These are phyloP conservation scores for Leccinum subfulvum DNA, from an alignment of 1,284 basidiomycete species.

Conservation along the genomic window DNA sequence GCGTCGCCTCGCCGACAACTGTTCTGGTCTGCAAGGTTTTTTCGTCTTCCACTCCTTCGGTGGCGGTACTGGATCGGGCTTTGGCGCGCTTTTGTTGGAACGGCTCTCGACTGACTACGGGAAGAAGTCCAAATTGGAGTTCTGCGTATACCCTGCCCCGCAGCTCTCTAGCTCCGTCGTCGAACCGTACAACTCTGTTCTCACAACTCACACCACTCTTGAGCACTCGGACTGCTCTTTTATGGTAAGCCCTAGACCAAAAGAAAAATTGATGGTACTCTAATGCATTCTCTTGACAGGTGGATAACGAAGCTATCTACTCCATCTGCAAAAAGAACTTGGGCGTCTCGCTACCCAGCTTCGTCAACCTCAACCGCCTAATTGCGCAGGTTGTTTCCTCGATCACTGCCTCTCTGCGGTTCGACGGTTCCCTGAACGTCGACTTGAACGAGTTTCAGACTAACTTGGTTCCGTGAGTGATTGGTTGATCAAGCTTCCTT, in stretches of 20 bases:
- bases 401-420: slow-evolving; percentile 95
- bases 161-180: slow-evolving; percentile 96
- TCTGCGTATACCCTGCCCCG: slow-evolving; percentile 96
- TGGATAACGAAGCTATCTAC: slow-evolving; percentile 98
- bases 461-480: slow-evolving; percentile 87
- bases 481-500: not conserved
- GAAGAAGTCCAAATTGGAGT: slow-evolving; percentile 99
- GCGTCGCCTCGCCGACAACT: slow-evolving; percentile 96
- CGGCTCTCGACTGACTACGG: slow-evolving; percentile 96
- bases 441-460: slow-evolving; percentile 99
- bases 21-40: slow-evolving; percentile 97
- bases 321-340: slow-evolving; percentile 99
- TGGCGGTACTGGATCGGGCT: slow-evolving; percentile 98
- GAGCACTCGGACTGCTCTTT: slow-evolving; percentile 99
- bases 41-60: slow-evolving; percentile 99
- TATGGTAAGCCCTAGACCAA: slow-evolving; percentile 59
- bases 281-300: slow-evolving; percentile 41
- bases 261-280: not conserved
- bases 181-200: slow-evolving; percentile 98
- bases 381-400: slow-evolving; percentile 99
- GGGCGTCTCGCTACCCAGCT: slow-evolving; percentile 83
- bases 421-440: slow-evolving; percentile 97
- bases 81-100: slow-evolving; percentile 96
- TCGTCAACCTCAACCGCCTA: slow-evolving; percentile 93
- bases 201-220: slow-evolving; percentile 98